Conservation (phyloP, 352 stramenopile species). For the Phytopythium oedochilum region DNA sequence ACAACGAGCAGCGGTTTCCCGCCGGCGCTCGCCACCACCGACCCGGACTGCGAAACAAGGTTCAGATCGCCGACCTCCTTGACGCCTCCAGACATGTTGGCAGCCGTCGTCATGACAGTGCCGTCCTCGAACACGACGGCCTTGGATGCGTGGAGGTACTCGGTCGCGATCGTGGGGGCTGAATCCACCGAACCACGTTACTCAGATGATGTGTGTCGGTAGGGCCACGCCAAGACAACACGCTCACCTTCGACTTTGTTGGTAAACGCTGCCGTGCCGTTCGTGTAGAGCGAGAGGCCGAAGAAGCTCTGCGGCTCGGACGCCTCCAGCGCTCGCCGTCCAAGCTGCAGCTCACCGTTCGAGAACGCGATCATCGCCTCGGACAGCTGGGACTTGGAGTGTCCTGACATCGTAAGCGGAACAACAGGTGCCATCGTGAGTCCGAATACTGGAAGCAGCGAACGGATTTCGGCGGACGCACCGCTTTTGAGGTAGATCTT, state of each 20-base stretch:
- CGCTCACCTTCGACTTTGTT: conserved; percentile 54
- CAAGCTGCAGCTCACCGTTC: conserved; percentile 54
- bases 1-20: conserved; percentile 55
- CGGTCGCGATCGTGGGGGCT: conserved; percentile 58
- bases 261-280: conserved; percentile 63
- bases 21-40: conserved; percentile 55
- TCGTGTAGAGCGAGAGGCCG: conserved; percentile 58
- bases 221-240: not conserved
- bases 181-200: not conserved
- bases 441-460: too few relatives aligned
- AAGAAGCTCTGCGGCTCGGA: conserved; percentile 62
- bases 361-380: conserved; percentile 71
- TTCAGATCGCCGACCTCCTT: conserved; percentile 75
- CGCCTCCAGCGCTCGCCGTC: conserved; percentile 38
- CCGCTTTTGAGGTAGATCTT: conserved; percentile 81
- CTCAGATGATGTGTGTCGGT: too few relatives aligned
- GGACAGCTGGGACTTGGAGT: conserved; percentile 66
- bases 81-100: conserved; percentile 71
- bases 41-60: conserved; percentile 60
- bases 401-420: conserved; percentile 25
- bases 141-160: conserved; percentile 60
- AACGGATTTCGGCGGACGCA: too few relatives aligned
- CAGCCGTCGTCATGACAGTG: conserved; percentile 75
- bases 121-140: conserved; percentile 71
- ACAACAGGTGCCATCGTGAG: too few relatives aligned